phyloP scores from a whole-genome alignment of 768 basidiomycete genomes.

The Candolleomyces aberdarensis region DNA sequence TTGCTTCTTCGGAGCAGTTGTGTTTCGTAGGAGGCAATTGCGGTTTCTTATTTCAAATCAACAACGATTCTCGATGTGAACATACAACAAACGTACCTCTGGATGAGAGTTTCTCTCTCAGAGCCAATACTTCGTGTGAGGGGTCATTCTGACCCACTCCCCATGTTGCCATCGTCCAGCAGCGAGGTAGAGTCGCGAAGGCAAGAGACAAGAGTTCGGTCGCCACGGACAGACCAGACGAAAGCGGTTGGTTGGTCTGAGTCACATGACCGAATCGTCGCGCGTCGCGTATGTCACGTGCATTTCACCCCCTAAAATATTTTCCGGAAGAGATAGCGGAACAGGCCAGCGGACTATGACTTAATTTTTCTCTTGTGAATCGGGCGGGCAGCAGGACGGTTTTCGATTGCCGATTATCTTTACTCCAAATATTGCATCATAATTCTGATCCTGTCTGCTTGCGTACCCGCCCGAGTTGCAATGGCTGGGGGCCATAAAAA shows the following conservation, averaged over 20 bases:
- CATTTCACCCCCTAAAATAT: too few relatives aligned
- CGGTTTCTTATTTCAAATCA: slow-evolving; percentile 32
- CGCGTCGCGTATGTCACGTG: background rate
- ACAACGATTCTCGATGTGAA: too few relatives aligned
- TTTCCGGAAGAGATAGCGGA: too few relatives aligned
- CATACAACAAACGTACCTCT: slow-evolving; percentile 35
- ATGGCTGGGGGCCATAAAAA: too few relatives aligned
- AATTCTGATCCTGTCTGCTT: too few relatives aligned
- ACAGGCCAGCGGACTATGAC: too few relatives aligned
- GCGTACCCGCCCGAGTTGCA: too few relatives aligned
- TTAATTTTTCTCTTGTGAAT: too few relatives aligned
- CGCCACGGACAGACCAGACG: background rate
- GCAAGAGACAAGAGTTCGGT: background rate
- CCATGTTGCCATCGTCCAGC: slow-evolving; percentile 43
- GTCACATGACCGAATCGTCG: background rate
- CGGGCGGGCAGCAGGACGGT: too few relatives aligned
- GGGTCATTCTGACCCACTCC: slow-evolving; percentile 45
- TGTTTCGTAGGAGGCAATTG: slow-evolving; percentile 46
- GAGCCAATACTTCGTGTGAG: slow-evolving; percentile 42
- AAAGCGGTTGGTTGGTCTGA: background rate
- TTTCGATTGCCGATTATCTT: too few relatives aligned
- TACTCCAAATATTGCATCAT: too few relatives aligned
- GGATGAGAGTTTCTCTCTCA: slow-evolving; percentile 46
- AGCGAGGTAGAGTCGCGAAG: background rate
- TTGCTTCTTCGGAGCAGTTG: slow-evolving; percentile 38